These are phyloP conservation scores for Cotoneaster glaucophyllus DNA, from an alignment of 306 rosid species.

Conservation along the genomic window DNA sequence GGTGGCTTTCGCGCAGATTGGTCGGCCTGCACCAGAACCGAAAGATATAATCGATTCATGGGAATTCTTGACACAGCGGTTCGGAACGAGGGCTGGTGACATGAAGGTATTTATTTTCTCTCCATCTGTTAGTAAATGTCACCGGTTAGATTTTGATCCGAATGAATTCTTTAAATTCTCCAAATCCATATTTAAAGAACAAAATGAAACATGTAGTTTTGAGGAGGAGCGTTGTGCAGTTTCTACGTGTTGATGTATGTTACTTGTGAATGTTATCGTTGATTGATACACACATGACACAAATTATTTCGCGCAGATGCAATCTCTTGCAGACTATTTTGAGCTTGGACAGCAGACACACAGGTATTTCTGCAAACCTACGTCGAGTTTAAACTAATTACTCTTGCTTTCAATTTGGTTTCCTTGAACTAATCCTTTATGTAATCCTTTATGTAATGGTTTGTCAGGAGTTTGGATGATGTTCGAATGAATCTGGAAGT, in stretches of 20 bases:
- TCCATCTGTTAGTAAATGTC: background rate
- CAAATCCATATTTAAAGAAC: background rate
- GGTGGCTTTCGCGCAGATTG: constrained; percentile 70
- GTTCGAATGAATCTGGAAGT: constrained; percentile 98
- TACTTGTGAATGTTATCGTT: background rate
- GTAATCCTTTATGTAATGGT: constrained; percentile 8
- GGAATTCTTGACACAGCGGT: constrained; percentile 60
- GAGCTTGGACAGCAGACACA: constrained; percentile 88
- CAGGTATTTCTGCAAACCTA: constrained; percentile 38
- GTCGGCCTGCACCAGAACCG: constrained; percentile 68
- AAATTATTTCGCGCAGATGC: constrained; percentile 52
- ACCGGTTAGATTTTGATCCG: background rate
- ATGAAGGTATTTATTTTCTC: constrained; percentile 63
- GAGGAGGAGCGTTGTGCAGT: background rate
- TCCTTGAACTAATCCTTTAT: constrained; percentile 17
- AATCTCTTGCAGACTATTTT: constrained; percentile 81
- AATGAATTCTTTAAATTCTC: background rate
- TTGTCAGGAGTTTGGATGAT: constrained; percentile 88
- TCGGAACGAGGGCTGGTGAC: constrained; percentile 96
- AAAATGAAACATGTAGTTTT: background rate
- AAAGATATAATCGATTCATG: constrained; percentile 77
- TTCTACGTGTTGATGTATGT: background rate
- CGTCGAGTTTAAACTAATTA: background rate
- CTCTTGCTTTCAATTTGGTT: background rate
- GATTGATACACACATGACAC: background rate